Percentiles rank a stretch among this genome's conserved stretches.
These are phyloP conservation scores for Avena eriantha DNA, from an alignment of 176 grass and related monocot species.

Conservation along the genomic window DNA sequence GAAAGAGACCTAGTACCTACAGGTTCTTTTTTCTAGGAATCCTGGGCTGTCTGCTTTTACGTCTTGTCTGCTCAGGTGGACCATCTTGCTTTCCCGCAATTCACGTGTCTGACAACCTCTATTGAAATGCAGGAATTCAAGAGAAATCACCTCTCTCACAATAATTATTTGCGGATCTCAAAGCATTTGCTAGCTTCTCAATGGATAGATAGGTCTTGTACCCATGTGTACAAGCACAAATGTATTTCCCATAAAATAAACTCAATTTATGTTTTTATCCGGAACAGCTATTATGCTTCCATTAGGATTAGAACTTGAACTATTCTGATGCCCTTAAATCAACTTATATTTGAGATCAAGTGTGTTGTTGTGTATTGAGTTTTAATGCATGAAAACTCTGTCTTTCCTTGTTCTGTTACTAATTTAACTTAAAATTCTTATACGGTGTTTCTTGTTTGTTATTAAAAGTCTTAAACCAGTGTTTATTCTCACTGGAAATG, in stretches of 20 bases:
- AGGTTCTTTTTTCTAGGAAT: no score
- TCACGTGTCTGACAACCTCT: no score
- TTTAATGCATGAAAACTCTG: background rate
- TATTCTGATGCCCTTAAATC: background rate
- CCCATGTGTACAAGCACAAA: no score
- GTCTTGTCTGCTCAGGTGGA: no score
- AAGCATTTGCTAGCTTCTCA: no score
- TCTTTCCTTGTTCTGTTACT: background rate
- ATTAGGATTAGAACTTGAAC: background rate
- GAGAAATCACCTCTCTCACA: no score
- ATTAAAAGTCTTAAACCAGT: background rate
- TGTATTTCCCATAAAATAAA: constrained; percentile 1
- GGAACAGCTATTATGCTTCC: background rate
- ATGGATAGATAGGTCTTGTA: no score
- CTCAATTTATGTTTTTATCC: background rate
- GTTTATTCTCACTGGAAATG: constrained; percentile 5
- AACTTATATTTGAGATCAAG: background rate
- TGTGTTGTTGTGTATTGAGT: background rate
- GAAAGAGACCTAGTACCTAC: no score
- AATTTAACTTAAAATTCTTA: constrained; percentile 12
- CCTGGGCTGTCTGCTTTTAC: no score
- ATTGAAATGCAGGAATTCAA: no score
- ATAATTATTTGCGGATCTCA: no score
- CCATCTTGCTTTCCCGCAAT: no score
- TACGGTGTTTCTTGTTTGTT: background rate